phyloP scores from a whole-genome alignment of 108 stramenopile species.

The Pseudonitzschia pungens region DNA sequence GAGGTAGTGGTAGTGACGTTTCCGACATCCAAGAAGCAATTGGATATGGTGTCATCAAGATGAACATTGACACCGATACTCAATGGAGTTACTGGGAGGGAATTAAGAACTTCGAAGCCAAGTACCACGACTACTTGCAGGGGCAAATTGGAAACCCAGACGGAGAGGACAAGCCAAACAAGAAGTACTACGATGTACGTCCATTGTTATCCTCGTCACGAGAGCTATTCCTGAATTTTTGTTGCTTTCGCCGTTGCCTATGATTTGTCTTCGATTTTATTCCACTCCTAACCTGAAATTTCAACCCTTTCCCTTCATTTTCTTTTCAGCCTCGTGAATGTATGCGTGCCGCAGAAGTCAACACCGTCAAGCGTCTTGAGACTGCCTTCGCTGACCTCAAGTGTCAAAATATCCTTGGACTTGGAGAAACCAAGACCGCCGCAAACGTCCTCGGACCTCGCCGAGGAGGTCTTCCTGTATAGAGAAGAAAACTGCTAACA shows the following conservation, averaged over 20 bases:
- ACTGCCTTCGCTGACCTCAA: constrained; percentile 87
- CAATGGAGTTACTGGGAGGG: constrained; percentile 94
- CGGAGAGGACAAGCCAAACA: constrained; percentile 94
- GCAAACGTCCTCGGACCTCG: constrained; percentile 77
- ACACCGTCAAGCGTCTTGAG: constrained; percentile 81
- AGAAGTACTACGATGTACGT: constrained; percentile 95
- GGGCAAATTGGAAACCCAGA: constrained; percentile 95
- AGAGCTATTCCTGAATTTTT: no score
- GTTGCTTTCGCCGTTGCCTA: not conserved
- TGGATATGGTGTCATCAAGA: constrained; percentile 91
- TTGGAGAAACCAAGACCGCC: constrained; percentile 52
- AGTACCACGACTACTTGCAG: constrained; percentile 85
- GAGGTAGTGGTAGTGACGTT: constrained; percentile 83
- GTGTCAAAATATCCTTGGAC: constrained; percentile 83
- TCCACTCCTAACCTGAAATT: not conserved
- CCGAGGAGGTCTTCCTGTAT: constrained; percentile 86
- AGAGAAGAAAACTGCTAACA: not conserved
- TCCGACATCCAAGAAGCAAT: constrained; percentile 82
- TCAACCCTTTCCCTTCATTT: no score
- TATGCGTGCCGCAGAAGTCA: constrained; percentile 89
- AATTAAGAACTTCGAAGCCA: constrained; percentile 73
- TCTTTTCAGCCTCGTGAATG: constrained; percentile 80
- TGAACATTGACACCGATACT: constrained; percentile 98
- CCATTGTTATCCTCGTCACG: constrained; percentile 1
- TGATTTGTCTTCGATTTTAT: not conserved